phyloP scores from a whole-genome alignment of 257 asterid genomes.

The Forsythia suspensa region DNA sequence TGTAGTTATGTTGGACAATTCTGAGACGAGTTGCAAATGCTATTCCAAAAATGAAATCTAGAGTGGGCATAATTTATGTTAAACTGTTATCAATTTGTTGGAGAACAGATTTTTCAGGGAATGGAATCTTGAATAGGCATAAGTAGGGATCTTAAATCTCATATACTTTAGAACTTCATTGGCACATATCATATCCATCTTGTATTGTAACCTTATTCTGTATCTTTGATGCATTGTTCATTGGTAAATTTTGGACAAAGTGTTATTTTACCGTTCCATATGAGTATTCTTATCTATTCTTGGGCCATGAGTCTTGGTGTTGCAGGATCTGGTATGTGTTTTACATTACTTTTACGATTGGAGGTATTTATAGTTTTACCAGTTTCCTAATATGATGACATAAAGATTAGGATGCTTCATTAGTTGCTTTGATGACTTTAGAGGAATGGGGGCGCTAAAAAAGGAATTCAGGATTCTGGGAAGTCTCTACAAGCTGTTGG shows the following conservation, averaged over 20 bases:
- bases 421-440: neutral
- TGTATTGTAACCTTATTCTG: neutral
- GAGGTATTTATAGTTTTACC: neutral
- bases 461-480: neutral
- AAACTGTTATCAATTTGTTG: neutral
- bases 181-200: neutral
- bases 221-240: neutral
- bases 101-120: neutral
- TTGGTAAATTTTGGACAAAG: neutral
- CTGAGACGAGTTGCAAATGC: neutral
- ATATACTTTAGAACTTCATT: neutral
- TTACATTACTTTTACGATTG: neutral
- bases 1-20: neutral
- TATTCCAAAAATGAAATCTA: neutral
- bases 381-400: neutral
- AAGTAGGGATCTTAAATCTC: neutral
- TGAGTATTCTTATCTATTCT: neutral
- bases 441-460: neutral
- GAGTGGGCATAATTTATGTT: neutral
- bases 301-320: neutral
- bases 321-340: neutral
- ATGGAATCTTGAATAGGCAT: neutral
- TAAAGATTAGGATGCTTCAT: neutral
- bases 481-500: neutral
- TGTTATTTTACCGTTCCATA: neutral